Evolutionary conservation across 139 green algal species (phyloP), one percentile per base, ranked within the genome.

Genomic region (Micromonas pusilla): DNA sequence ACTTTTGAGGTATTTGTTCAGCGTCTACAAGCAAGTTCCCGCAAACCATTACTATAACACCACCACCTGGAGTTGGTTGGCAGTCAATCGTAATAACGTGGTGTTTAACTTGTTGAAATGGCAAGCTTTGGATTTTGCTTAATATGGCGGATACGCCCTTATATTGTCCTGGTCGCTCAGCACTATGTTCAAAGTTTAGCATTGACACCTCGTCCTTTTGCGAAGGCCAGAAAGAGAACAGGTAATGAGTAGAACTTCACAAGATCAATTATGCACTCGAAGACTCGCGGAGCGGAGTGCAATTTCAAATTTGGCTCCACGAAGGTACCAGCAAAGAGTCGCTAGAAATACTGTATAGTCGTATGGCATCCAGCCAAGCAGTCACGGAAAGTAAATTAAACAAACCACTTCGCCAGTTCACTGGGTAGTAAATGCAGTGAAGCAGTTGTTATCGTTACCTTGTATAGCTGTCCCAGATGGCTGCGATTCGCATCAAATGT

Each of bases 31-130:
- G 9, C 25, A 75, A 62, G 31, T 75, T 63, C 5, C 68, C 68
- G 68, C 68, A 75, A n/a, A 75, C 37, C 37, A 75, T 36, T 20
- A 75, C 68, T 9, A 75, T n/a, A 16, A 75, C 68, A 0, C 68
- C 68, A 31, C 68, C 68, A n/a, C 53, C 53, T 23, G 68, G 68
- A 3, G 68, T 64, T 39, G 68, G 68, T 62, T 75, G 68, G 23
- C 34, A 62, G 6, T 75, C 68, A 33, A 75, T 36, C 21, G 68
- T 75, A n/a, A 75, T 39, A 34, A 75, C 68, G 5, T 63, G 68
- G 25, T 75, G 68, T 63, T 75, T 28, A 13, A 75, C 68, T 33
- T 62, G 26, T 26, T 75, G 68, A 34, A 72, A 72, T 21, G 68
- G 68, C 26, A 75, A 63, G n/a, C 34, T 39, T 30, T 34, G 19